Base-by-base conservation (phyloP, 805 yeast species). In the Ogataea pini region DNA sequence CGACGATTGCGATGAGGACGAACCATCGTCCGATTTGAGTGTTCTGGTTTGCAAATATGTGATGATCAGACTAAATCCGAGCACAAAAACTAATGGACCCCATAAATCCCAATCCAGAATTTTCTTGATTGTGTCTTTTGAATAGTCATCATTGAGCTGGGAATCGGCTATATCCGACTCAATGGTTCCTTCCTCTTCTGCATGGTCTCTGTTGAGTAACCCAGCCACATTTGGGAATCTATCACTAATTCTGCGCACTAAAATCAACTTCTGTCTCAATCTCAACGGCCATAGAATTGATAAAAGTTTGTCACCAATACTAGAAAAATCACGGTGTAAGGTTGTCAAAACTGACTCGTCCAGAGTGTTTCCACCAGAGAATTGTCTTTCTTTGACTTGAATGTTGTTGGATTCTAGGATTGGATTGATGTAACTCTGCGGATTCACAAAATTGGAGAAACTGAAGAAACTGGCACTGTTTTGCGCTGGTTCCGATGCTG, bases 81-180 rank as follows among this genome's bases (percentile, higher is more conserved):
- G 67, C 12, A 78, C 75, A 47, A 80, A 76, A 17, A 79, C 71
- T 37, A 80, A 61, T 1, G 85, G 85, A 1, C 85, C 85, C 85
- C 84, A 80, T 42, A 80, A 63, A 61, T 80, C 85, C 85, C 85
- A 80, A 46, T 79, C 84, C 44, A 79, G 52, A 10, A 71, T 72
- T 45, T 67, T 65, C 16, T 59, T 58, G 22, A 68, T 61, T 3
- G 70, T 51, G 14, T 67, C 71, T 32, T 59, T 53, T 2, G 72
- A 65, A 18, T 67, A 69, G 28, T 68, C 72, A 20, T 61, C 68
- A 8, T 56, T 27, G 45, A 59, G 54, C 63, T 38, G 32, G 2
- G 48, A 19, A 20, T 48, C 47, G 14, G 47, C 47, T 2, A 38
- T 36, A 37, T 50, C 59, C 1, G 55, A 37, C 13, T 56, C 48